These are phyloP conservation scores for Linnemannia zychae DNA, from an alignment of 192 early-diverging fungal species.

Conservation along the genomic window DNA sequence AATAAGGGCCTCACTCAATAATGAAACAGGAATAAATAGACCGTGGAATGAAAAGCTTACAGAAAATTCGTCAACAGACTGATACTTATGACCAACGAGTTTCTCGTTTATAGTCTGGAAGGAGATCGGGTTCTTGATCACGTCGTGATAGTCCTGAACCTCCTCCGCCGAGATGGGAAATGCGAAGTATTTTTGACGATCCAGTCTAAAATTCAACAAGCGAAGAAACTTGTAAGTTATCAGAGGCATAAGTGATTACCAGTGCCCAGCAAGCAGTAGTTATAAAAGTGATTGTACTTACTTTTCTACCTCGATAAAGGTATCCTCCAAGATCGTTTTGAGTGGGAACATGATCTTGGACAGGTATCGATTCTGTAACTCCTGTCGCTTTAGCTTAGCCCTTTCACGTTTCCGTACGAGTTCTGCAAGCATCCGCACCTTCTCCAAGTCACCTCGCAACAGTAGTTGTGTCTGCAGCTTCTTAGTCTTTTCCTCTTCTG, in stretches of 20 bases:
- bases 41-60: constrained; percentile 20
- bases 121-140: constrained; percentile 80
- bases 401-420: constrained; percentile 81
- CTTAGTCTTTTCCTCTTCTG: constrained; percentile 81
- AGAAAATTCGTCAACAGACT: constrained; percentile 63
- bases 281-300: constrained; percentile 44
- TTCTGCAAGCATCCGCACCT: constrained; percentile 86
- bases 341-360: constrained; percentile 80
- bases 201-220: constrained; percentile 31
- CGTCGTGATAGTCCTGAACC: constrained; percentile 61
- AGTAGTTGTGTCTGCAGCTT: constrained; percentile 66
- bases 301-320: constrained; percentile 77
- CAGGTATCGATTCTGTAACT: constrained; percentile 74
- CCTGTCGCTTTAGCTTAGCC: constrained; percentile 72
- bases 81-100: constrained; percentile 65
- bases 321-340: constrained; percentile 71
- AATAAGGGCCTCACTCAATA: not conserved
- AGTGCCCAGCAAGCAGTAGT: not conserved
- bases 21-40: not conserved
- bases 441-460: constrained; percentile 88
- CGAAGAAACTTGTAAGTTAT: constrained; percentile 1
- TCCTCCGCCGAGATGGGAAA: constrained; percentile 65
- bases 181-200: constrained; percentile 57
- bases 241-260: not conserved
- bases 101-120: constrained; percentile 74